Base-by-base conservation (phyloP, 768 basidiomycete species). In the Suillus tomentosus region DNA sequence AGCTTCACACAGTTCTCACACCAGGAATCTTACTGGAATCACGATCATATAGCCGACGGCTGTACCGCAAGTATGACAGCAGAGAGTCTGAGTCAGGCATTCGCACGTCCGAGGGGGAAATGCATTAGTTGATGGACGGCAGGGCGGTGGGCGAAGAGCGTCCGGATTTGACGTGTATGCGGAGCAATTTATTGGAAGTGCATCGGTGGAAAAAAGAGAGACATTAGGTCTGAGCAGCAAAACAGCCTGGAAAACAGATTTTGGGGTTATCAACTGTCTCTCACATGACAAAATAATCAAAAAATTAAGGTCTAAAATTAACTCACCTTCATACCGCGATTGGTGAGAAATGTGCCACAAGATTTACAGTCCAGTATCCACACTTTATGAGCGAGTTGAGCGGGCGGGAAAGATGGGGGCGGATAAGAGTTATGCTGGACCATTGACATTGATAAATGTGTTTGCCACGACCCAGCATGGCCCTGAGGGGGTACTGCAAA, bases 21-120 rank as follows among this genome's bases (percentile, higher is more conserved):
- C 42, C 50, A 54, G 13, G 36, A 60, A 62, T 70, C 75, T 73
- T 67, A 80, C 81, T 42, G 91, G 90, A 66, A 85, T 81, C 39
- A 92, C 89, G 64, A 92, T 91, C 87, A 89, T 89, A 73, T 92
- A 94, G 37, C 93, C 93, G 60, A 94, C 83, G 39, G 84, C 76
- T 42, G 76, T 75, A 10, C 93, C 93, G 75, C 93, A 95, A 10
- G 86, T 87, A 70, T 91, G 89, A 72, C 93, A 94, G 70, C 84
- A 90, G 24, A 95, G 80, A 0, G 87, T 88, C 73, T 92, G 90
- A 3, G 93, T 95, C 51, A 95, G 79, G 72, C 92, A 95, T 71
- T 92, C 91, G 75, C 93, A 95, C 10, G 92, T 92, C 48, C 91
- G 84, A 55, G 73, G 66, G 37, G 67, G 67, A 5, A 77, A 72